These are phyloP conservation scores for Magnusiomyces starmeri DNA, from an alignment of 1,139 yeast species.

Conservation along the genomic window DNA sequence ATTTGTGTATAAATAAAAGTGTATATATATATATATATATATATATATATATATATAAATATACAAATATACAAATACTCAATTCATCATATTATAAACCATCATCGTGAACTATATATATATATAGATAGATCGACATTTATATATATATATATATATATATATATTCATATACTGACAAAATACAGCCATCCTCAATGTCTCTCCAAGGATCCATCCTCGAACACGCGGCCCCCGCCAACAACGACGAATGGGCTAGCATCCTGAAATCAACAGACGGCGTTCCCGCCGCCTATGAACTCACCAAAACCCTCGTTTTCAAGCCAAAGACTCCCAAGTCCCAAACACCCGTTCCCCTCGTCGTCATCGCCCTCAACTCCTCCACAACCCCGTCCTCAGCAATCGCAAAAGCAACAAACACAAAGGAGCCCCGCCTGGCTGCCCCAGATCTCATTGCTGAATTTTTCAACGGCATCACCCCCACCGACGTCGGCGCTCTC, in stretches of 20 bases:
- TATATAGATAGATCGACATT: too few relatives aligned
- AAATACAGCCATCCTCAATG: constrained; percentile 16
- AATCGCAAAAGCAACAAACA: constrained; percentile 61
- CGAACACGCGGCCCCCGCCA: constrained; percentile 24
- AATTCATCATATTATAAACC: too few relatives aligned
- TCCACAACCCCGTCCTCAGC: constrained; percentile 63
- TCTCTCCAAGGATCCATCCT: constrained; percentile 17
- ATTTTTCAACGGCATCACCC: constrained; percentile 51
- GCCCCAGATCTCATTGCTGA: constrained; percentile 68
- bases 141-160: too few relatives aligned
- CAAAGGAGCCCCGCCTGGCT: constrained; percentile 84
- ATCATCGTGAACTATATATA: too few relatives aligned
- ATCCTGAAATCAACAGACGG: constrained; percentile 20
- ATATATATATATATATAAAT: too few relatives aligned
- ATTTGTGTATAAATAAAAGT: too few relatives aligned
- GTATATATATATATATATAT: too few relatives aligned
- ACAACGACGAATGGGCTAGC: constrained; percentile 28
- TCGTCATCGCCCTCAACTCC: constrained; percentile 63
- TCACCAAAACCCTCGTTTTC: constrained; percentile 71
- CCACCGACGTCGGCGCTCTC: constrained; percentile 39
- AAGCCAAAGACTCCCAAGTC: constrained; percentile 87
- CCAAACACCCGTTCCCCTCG: constrained; percentile 73
- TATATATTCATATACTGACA: too few relatives aligned
- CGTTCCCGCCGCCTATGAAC: constrained; percentile 15
- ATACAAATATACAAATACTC: too few relatives aligned